phyloP scores from a whole-genome alignment of 257 asterid species.

The Buddleja alternifolia region DNA sequence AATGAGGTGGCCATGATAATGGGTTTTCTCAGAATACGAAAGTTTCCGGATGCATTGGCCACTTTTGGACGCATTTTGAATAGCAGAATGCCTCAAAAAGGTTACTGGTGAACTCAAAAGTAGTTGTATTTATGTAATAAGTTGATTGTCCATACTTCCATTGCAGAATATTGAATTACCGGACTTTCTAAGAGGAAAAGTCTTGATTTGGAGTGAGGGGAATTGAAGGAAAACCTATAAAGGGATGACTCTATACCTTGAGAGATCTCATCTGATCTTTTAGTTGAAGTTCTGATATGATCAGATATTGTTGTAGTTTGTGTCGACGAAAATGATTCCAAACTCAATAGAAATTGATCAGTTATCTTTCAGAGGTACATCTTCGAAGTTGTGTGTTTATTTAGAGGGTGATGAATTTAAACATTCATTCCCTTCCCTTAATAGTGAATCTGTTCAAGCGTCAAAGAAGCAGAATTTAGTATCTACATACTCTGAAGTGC shows the following conservation, averaged over 20 bases:
- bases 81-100: constrained; percentile 48
- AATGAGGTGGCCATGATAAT: constrained; percentile 68
- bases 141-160: constrained; percentile 2
- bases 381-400: not conserved
- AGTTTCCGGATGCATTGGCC: constrained; percentile 75
- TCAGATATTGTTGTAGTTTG: not conserved
- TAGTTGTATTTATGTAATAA: not conserved
- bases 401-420: not conserved
- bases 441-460: not conserved
- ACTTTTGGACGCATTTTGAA: constrained; percentile 60
- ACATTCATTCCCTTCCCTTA: not conserved
- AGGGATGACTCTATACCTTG: not conserved
- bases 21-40: constrained; percentile 79
- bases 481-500: not conserved
- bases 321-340: not conserved
- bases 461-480: not conserved
- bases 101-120: constrained; percentile 40
- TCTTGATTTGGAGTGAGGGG: not conserved
- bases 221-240: not conserved
- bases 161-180: constrained; percentile 11
- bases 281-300: too few relatives aligned
- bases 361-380: not conserved
- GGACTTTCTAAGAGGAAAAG: constrained; percentile 1
- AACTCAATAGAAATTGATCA: not conserved
- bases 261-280: not conserved